Evolutionary conservation across 1,284 basidiomycete genomes (phyloP).

Genomic region (Cutaneotrichosporon sp.): DNA sequence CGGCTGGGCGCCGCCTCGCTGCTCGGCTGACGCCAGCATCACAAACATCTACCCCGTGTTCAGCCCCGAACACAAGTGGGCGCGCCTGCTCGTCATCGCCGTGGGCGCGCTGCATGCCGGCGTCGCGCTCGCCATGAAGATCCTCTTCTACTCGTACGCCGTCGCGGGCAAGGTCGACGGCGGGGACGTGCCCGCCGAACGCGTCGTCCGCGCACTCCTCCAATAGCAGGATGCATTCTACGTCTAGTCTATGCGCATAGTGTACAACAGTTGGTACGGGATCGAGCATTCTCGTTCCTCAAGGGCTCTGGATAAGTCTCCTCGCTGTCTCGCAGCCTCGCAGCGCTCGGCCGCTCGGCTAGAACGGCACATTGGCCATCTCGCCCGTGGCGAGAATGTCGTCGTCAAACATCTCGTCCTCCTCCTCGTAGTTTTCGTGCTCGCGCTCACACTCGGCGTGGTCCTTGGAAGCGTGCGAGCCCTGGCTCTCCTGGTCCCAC

Average conservation of each 20-base stretch:
- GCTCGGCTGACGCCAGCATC: no score
- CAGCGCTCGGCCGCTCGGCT: conserved; percentile 2
- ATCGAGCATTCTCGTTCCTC: no score
- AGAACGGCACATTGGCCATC: conserved; percentile 80
- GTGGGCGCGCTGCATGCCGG: conserved; percentile 70
- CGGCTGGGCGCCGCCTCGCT: no score
- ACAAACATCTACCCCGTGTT: conserved; percentile 87
- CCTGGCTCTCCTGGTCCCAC: conserved; percentile 27
- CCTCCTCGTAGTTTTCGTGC: conserved; percentile 17
- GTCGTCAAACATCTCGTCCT: conserved; percentile 64
- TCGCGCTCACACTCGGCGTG: conserved; percentile 34
- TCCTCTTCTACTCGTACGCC: conserved; percentile 73
- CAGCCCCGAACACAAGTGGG: conserved; percentile 79
- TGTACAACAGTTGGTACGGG: conserved; percentile 2
- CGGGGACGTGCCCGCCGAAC: neutral
- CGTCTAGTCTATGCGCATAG: conserved; percentile 6
- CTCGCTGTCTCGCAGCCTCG: no score
- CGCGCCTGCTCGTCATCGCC: conserved; percentile 72
- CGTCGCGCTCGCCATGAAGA: conserved; percentile 77
- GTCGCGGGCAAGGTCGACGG: conserved; percentile 3
- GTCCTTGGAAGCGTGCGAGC: conserved; percentile 2
- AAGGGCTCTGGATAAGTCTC: no score
- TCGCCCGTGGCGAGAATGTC: conserved; percentile 76
- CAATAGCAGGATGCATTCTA: conserved; percentile 7
- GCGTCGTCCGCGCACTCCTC: neutral